Percentiles rank a stretch among this genome's conserved stretches.
These are phyloP conservation scores for Daldinia caldariorum DNA, from an alignment of 495 filamentous ascomycete species.

Conservation along the genomic window DNA sequence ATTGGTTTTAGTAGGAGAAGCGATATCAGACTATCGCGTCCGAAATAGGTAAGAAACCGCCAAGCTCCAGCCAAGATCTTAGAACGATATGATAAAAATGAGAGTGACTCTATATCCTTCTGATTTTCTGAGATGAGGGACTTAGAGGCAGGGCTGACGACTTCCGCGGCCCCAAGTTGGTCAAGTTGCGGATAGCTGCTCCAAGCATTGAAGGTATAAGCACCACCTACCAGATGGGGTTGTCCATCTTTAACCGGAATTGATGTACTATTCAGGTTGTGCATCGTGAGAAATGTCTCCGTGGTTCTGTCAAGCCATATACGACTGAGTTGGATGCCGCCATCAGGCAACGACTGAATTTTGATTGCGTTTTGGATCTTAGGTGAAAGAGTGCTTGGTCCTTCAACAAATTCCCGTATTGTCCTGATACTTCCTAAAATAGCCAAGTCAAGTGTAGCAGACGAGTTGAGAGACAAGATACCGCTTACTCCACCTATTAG, in stretches of 20 bases:
- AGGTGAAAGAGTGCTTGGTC: slow-evolving; percentile 60
- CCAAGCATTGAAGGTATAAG: slow-evolving; percentile 67
- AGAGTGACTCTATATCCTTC: slow-evolving; percentile 61
- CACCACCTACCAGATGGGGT: slow-evolving; percentile 59
- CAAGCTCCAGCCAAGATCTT: slow-evolving; percentile 73
- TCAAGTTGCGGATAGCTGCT: slow-evolving; percentile 70
- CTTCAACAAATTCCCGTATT: slow-evolving; percentile 70
- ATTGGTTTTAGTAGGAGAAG: slow-evolving; percentile 66
- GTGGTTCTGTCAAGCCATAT: slow-evolving; percentile 72
- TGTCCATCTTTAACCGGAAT: slow-evolving; percentile 55
- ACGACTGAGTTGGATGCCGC: slow-evolving; percentile 59
- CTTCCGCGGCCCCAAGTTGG: slow-evolving; percentile 58
- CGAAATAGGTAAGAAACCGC: slow-evolving; percentile 75
- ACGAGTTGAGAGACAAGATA: slow-evolving; percentile 63
- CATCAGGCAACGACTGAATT: slow-evolving; percentile 47
- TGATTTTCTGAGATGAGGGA: slow-evolving; percentile 57
- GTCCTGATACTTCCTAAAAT: slow-evolving; percentile 70
- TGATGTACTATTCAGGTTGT: slow-evolving; percentile 27
- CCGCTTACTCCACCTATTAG: slow-evolving; percentile 63
- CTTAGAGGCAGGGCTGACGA: slow-evolving; percentile 59
- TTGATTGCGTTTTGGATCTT: slow-evolving; percentile 62
- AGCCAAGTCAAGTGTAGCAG: slow-evolving; percentile 61
- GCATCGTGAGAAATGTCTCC: slow-evolving; percentile 60
- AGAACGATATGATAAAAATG: slow-evolving; percentile 69
- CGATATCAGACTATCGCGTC: slow-evolving; percentile 70